Base-by-base conservation (phyloP, 345 rosid species). In the Boechera divaricarpa region DNA sequence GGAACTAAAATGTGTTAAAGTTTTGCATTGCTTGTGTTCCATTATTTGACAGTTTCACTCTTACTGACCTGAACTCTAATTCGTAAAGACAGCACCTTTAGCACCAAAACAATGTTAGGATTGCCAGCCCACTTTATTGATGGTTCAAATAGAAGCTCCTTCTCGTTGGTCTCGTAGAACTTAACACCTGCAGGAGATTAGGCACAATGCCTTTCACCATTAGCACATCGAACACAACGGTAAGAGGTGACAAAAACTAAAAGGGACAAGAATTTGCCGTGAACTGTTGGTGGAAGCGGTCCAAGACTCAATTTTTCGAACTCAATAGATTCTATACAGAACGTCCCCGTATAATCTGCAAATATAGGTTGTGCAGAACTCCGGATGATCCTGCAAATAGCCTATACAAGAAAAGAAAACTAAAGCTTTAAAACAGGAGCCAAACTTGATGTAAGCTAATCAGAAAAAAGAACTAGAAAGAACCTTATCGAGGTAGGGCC, bases 401-500 rank as follows among this genome's bases (percentile, higher is more conserved):
- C 97, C 93, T 90, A 87, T 5, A 52, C 55, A 39, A 33, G 33
- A 60, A 56, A 72, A 63, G 21, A 56, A 66, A 59, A 53, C 32
- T 11, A 36, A 53, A 78, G 4, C 67, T 36, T 38, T 72, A 56
- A 62, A 16, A 54, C 44, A 70, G 2, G 8, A 54, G 13, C 35
- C 5, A 45, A 32, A 0, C 36, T 51, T 13, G 24, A 69, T 60
- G 62, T 28, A 42, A 15, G 1, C 32, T 68, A 45, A 73, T 73
- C 26, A 51, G 18, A 63, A 69, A 21, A 6, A 5, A 78, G 51
- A 59, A 45, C 3, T 15, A 45, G 6, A 70, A 41, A 63, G 42
- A 56, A 90, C 96, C 92, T 91, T 87, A 38, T 91, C 89, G 44
- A 91, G 90, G 82, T 82, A 86, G 13, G 97, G 90, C 97, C 97